A percentile compares a stretch with the other conserved stretches of the same genome.
Evolutionary conservation across 2,329 filamentous ascomycete species (phyloP).

Genomic region (Zymoseptoria tritici): DNA sequence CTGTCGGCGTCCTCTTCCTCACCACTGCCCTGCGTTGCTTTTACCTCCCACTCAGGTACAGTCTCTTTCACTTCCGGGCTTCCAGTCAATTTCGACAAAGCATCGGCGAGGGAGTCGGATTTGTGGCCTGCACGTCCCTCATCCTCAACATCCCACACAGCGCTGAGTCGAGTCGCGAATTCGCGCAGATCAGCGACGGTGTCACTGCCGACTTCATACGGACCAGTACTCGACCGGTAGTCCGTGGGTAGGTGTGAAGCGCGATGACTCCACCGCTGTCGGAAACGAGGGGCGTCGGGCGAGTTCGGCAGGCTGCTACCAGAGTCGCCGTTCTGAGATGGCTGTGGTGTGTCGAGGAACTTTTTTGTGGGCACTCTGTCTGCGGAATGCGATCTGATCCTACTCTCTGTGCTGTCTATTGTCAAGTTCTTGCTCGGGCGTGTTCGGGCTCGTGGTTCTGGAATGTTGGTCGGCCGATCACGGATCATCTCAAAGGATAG

Average conservation of each 20-base stretch:
- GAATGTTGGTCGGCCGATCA: neutral
- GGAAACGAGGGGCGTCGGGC: conserved; percentile 12
- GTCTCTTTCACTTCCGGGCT: neutral
- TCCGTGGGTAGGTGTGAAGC: conserved; percentile 20
- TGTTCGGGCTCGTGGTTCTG: neutral
- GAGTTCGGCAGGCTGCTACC: neutral
- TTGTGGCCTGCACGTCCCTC: conserved; percentile 7
- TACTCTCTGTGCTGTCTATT: neutral
- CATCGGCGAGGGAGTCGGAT: conserved; percentile 18
- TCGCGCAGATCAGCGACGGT: conserved; percentile 11
- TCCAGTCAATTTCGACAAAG: conserved; percentile 22
- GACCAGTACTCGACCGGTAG: conserved; percentile 19
- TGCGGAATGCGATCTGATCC: neutral
- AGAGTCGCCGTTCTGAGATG: neutral
- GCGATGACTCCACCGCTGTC: conserved; percentile 19
- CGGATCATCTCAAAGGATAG: neutral
- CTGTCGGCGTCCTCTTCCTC: conserved; percentile 4
- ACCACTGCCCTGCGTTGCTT: neutral
- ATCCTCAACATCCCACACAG: conserved; percentile 19
- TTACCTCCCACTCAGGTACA: neutral
- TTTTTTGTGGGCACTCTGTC: neutral
- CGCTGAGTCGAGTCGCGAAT: conserved; percentile 22
- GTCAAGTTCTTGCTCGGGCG: neutral
- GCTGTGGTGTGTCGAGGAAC: neutral
- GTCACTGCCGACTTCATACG: conserved; percentile 18